Evolutionary conservation across 192 early-diverging fungal genomes (phyloP).

Genomic region (Bifiguratus adelaidae): DNA sequence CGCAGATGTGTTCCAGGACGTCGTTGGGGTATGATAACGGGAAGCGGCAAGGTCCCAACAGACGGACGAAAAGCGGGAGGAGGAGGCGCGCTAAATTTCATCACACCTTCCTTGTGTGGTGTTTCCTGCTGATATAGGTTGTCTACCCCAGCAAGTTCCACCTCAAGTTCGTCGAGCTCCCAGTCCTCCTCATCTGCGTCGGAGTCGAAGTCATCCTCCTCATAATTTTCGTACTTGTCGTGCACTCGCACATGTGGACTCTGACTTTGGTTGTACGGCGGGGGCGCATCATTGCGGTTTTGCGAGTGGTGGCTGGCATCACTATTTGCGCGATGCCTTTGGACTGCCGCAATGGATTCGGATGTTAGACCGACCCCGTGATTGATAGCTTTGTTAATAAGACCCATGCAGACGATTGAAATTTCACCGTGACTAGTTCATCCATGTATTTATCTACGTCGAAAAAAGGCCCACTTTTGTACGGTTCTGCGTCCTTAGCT

Average conservation of each 20-base stretch:
- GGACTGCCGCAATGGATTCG: not conserved
- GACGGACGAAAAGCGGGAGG: not conserved
- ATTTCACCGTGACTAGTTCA: no score
- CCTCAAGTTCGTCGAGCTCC: not conserved
- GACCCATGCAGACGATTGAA: not conserved
- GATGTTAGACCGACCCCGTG: not conserved
- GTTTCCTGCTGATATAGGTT: not conserved
- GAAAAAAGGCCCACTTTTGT: no score
- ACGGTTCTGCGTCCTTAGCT: no score
- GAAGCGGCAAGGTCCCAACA: not conserved
- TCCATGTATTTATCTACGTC: no score
- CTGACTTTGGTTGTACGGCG: not conserved
- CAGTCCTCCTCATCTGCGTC: constrained; percentile 2
- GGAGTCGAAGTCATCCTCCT: constrained; percentile 1
- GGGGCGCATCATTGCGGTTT: not conserved
- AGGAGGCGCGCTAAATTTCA: not conserved
- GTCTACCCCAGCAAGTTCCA: not conserved
- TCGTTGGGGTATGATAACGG: constrained; percentile 1
- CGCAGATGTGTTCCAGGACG: not conserved
- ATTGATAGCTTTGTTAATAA: not conserved
- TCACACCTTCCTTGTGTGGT: not conserved
- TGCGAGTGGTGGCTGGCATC: not conserved
- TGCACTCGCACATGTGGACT: not conserved
- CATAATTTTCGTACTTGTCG: constrained; percentile 1
- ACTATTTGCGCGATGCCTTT: not conserved